A percentile compares a stretch with the other conserved stretches of the same genome.
These are phyloP conservation scores for Bipolaris oryzae DNA, from an alignment of 2,329 filamentous ascomycete species.

Conservation along the genomic window DNA sequence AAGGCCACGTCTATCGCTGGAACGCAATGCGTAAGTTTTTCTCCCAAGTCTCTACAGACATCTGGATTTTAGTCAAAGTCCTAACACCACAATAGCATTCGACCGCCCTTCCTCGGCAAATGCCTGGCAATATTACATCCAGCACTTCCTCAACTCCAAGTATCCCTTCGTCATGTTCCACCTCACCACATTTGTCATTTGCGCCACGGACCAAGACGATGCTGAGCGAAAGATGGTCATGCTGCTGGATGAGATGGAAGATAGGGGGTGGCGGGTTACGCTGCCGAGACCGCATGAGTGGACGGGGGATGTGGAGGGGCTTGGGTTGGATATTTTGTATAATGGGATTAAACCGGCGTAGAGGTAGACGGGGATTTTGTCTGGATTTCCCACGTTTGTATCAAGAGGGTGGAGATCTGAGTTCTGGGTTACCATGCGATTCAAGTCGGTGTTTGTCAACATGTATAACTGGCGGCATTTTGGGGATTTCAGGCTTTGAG, in stretches of 20 bases:
- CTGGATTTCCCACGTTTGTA: not conserved
- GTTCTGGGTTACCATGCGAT: not conserved
- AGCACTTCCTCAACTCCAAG: constrained; percentile 38
- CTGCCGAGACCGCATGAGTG: constrained; percentile 26
- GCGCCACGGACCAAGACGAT: constrained; percentile 23
- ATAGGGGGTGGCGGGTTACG: constrained; percentile 28
- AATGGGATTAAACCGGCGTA: constrained; percentile 26
- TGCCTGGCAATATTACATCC: constrained; percentile 41
- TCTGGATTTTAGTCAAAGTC: not conserved
- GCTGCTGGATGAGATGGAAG: constrained; percentile 31
- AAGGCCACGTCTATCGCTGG: constrained; percentile 41
- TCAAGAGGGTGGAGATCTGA: not conserved
- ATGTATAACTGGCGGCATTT: not conserved
- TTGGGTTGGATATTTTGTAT: constrained; percentile 30
- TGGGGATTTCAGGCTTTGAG: not conserved
- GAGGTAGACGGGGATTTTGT: not conserved
- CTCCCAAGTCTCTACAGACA: not conserved
- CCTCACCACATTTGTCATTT: constrained; percentile 38
- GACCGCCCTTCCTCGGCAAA: constrained; percentile 36
- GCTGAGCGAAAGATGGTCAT: constrained; percentile 20
- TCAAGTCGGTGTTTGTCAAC: not conserved
- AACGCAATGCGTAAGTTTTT: constrained; percentile 35
- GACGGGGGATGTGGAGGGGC: constrained; percentile 22
- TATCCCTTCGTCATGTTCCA: constrained; percentile 38
- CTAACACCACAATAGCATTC: constrained; percentile 25